phyloP scores from a whole-genome alignment of 2,329 filamentous ascomycete species.

The Zalaria obscura region DNA sequence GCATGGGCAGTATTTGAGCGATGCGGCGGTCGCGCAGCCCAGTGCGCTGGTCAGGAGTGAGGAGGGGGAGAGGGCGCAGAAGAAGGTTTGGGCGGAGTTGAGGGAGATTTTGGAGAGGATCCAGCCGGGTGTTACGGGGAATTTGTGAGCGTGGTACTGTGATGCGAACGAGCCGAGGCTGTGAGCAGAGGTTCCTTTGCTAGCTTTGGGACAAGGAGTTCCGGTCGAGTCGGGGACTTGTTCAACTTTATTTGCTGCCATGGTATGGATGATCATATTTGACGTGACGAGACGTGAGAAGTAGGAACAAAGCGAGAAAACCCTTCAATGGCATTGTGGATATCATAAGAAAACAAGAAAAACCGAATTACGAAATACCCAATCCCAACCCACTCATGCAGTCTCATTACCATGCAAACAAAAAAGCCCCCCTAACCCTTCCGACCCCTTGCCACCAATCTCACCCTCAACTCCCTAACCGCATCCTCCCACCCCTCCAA shows the following conservation, averaged over 20 bases:
- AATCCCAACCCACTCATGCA: too few species aligned
- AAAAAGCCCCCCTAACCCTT: constrained; percentile 19
- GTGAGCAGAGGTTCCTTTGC: too few species aligned
- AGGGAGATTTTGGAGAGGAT: constrained; percentile 23
- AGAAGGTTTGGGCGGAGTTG: constrained; percentile 26
- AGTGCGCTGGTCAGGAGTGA: constrained; percentile 20
- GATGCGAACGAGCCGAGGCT: too few species aligned
- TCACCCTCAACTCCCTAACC: constrained; percentile 26
- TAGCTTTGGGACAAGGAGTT: too few species aligned
- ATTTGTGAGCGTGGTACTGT: constrained; percentile 1
- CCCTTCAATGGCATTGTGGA: too few species aligned
- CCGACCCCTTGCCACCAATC: constrained; percentile 28
- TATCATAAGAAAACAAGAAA: too few species aligned
- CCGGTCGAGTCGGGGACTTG: too few species aligned
- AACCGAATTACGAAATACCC: too few species aligned
- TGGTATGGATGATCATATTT: too few species aligned
- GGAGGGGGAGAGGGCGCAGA: constrained; percentile 22
- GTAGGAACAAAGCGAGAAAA: too few species aligned
- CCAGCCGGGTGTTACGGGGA: constrained; percentile 15
- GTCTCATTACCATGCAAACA: background rate
- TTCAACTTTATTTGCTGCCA: too few species aligned
- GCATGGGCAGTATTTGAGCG: constrained; percentile 27
- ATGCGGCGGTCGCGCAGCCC: constrained; percentile 16
- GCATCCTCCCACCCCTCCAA: constrained; percentile 28
- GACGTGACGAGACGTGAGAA: too few species aligned